Conservation (phyloP, 805 yeast species). For the Sugiyamaella qingdaonensis region DNA sequence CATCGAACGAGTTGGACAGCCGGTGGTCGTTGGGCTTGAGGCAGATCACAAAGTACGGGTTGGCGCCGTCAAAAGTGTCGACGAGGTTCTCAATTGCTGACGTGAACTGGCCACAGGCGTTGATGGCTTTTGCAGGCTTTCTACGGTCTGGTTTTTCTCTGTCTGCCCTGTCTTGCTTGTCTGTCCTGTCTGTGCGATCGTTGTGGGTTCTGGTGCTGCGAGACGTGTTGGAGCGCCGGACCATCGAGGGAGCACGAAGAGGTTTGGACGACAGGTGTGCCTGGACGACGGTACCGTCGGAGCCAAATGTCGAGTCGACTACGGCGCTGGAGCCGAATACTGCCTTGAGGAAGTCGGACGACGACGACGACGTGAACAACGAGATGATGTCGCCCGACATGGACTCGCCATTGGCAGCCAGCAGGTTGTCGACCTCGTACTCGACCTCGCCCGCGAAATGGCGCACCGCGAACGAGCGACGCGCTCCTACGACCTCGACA, state of each 20-base stretch:
- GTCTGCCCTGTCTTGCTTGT: conserved; percentile 7
- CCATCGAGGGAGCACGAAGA: conserved; percentile 36
- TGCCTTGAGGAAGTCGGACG: conserved; percentile 34
- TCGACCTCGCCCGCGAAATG: conserved; percentile 60
- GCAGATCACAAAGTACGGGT: conserved; percentile 40
- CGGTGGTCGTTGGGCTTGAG: conserved; percentile 40
- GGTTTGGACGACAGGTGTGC: conserved; percentile 40
- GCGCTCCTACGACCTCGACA: conserved; percentile 29
- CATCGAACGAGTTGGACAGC: conserved; percentile 36
- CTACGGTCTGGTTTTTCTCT: conserved; percentile 13
- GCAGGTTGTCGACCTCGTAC: conserved; percentile 47
- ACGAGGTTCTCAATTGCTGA: conserved; percentile 34
- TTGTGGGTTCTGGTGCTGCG: conserved; percentile 1
- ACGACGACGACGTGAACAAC: conserved; percentile 36
- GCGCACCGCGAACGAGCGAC: conserved; percentile 46
- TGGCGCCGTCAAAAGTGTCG: conserved; percentile 36
- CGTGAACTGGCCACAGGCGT: conserved; percentile 34
- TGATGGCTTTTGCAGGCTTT: background rate
- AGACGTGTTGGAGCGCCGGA: conserved; percentile 18
- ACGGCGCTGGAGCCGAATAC: conserved; percentile 36
- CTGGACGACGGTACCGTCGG: conserved; percentile 33
- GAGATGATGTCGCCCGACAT: conserved; percentile 39
- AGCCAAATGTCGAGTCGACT: conserved; percentile 32
- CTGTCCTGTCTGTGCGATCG: conserved; percentile 13
- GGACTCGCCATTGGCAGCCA: conserved; percentile 51